A percentile compares a stretch with the other conserved stretches of the same genome.
Conservation (phyloP, 164 flowering plant species). For the Umbilicus rupestris region DNA sequence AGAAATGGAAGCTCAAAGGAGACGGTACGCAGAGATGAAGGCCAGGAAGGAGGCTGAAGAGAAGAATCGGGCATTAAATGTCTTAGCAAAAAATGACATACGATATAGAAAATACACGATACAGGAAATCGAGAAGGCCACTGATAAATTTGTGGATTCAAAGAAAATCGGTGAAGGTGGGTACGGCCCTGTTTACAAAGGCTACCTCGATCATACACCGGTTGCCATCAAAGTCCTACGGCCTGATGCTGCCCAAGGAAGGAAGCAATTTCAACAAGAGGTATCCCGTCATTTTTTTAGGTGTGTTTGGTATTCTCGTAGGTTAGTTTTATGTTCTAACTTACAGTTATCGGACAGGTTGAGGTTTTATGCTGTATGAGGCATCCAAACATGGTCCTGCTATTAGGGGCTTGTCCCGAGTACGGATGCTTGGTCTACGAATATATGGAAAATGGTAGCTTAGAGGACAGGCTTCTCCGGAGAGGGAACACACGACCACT, state of each 20-base stretch:
- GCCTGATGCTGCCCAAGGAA: slow-evolving; percentile 6
- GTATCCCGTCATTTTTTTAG: not conserved
- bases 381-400: too few species aligned
- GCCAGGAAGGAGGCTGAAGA: slow-evolving; percentile 11
- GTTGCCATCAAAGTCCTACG: slow-evolving; percentile 6
- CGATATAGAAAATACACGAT: slow-evolving; percentile 3
- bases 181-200: not conserved
- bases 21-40: slow-evolving; percentile 9
- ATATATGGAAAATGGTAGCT: not conserved
- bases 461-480: not conserved
- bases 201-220: slow-evolving; percentile 5
- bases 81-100: slow-evolving; percentile 8
- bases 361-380: too few species aligned
- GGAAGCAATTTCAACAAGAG: slow-evolving; percentile 8
- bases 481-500: not conserved
- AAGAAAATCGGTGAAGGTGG: slow-evolving; percentile 6
- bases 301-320: not conserved
- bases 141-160: not conserved
- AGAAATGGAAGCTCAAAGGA: slow-evolving; percentile 11
- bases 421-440: not conserved
- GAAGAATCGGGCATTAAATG: slow-evolving; percentile 10
- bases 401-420: too few species aligned
- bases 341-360: too few species aligned
- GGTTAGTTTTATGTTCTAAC: too few species aligned
- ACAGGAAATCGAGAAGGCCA: slow-evolving; percentile 3